phyloP scores from a whole-genome alignment of 768 basidiomycete genomes.

The Tulasnella sp. region DNA sequence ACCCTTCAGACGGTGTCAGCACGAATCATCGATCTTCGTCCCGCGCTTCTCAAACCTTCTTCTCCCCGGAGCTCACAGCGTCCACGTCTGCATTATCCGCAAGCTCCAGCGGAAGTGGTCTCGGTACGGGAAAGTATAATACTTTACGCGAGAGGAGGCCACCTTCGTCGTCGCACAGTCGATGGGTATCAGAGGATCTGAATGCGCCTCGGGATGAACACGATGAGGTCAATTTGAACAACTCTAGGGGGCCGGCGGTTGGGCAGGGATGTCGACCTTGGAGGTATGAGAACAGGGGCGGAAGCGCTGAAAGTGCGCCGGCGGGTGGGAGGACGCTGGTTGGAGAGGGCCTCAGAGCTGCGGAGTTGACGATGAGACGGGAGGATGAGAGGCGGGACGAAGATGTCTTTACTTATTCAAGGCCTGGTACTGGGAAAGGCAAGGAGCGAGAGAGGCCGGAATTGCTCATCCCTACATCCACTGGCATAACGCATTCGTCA shows the following conservation, averaged over 20 bases:
- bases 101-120: background rate
- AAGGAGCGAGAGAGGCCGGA: slow-evolving; percentile 19
- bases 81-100: background rate
- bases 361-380: slow-evolving; percentile 39
- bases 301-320: slow-evolving; percentile 60
- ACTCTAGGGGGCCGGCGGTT: background rate
- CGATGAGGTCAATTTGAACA: background rate
- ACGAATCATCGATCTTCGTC: no score
- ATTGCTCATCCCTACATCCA: background rate
- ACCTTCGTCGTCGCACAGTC: background rate
- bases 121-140: background rate
- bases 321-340: slow-evolving; percentile 43
- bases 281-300: slow-evolving; percentile 46
- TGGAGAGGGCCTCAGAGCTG: slow-evolving; percentile 58
- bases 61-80: background rate
- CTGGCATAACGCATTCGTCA: background rate
- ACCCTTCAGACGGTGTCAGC: no score
- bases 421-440: slow-evolving; percentile 20
- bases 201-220: slow-evolving; percentile 2
- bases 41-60: no score
- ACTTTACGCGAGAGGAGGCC: slow-evolving; percentile 5
- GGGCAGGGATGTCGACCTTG: background rate
- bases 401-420: slow-evolving; percentile 13
- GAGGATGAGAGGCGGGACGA: background rate
- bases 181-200: slow-evolving; percentile 3